Conservation (phyloP, 208 protist genomes). For the Crithidia brevicula region DNA sequence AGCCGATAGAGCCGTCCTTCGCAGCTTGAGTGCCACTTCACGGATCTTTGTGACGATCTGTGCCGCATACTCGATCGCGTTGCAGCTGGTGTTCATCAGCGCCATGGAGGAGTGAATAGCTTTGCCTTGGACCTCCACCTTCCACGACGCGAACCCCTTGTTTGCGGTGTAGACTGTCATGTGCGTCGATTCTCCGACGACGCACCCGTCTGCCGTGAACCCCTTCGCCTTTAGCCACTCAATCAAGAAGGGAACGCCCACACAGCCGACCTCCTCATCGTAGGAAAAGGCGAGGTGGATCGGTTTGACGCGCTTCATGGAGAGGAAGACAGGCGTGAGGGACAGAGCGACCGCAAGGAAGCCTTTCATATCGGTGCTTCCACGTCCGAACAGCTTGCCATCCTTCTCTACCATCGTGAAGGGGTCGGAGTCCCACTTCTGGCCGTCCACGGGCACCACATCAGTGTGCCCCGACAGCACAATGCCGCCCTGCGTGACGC, state of each 20-base stretch:
- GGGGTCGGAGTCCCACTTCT: slow-evolving; percentile 57
- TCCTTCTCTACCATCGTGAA: slow-evolving; percentile 48
- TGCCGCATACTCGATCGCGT: slow-evolving; percentile 41
- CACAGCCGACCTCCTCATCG: slow-evolving; percentile 49
- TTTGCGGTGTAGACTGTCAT: slow-evolving; percentile 39
- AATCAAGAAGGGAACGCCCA: slow-evolving; percentile 33
- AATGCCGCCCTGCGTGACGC: slow-evolving; percentile 48
- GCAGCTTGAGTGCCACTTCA: slow-evolving; percentile 29
- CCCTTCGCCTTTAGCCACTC: slow-evolving; percentile 23
- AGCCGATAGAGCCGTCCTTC: slow-evolving; percentile 13
- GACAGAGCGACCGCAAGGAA: slow-evolving; percentile 52
- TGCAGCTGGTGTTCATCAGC: slow-evolving; percentile 42
- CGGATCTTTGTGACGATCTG: slow-evolving; percentile 44
- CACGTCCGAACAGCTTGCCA: slow-evolving; percentile 52
- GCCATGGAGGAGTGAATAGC: slow-evolving; percentile 50
- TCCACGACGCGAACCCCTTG: slow-evolving; percentile 35
- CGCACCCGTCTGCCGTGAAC: slow-evolving; percentile 40
- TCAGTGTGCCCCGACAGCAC: slow-evolving; percentile 61
- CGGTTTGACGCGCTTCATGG: slow-evolving; percentile 44
- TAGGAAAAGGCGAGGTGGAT: slow-evolving; percentile 55
- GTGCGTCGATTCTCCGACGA: slow-evolving; percentile 27
- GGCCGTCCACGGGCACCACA: slow-evolving; percentile 57
- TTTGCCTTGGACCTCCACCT: slow-evolving; percentile 36
- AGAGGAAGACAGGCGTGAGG: slow-evolving; percentile 34
- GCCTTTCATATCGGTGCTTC: slow-evolving; percentile 57